Conservation (phyloP, 768 basidiomycete genomes). For the Boletus coccyginus region DNA sequence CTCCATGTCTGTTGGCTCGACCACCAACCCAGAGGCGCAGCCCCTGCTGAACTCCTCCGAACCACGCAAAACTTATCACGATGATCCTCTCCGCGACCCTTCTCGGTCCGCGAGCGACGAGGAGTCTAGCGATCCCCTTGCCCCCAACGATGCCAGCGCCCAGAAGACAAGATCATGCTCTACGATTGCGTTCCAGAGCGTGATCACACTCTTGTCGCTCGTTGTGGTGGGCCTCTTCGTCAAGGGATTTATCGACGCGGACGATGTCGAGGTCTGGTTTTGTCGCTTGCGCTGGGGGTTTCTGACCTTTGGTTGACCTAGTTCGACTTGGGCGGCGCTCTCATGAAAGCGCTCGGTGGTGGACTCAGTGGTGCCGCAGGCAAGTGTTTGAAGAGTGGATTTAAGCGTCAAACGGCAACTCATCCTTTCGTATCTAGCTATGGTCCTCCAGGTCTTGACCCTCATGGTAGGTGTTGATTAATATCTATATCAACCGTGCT, state of each 20-base stretch:
- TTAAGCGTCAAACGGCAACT: not conserved
- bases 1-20: slow-evolving; percentile 20
- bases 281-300: slow-evolving; percentile 35
- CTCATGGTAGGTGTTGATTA: slow-evolving; percentile 54
- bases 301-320: slow-evolving; percentile 46
- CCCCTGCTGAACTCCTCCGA: slow-evolving; percentile 22
- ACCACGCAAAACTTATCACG: slow-evolving; percentile 17
- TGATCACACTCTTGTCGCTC: slow-evolving; percentile 36
- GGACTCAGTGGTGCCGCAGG: slow-evolving; percentile 88
- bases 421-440: slow-evolving; percentile 48
- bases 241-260: slow-evolving; percentile 68
- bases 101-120: slow-evolving; percentile 14
- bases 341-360: slow-evolving; percentile 84
- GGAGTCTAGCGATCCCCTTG: slow-evolving; percentile 7
- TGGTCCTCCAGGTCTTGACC: slow-evolving; percentile 90
- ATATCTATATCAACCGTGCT: not conserved
- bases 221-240: slow-evolving; percentile 51
- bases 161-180: slow-evolving; percentile 13
- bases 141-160: not conserved
- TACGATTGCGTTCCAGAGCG: slow-evolving; percentile 26
- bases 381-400: slow-evolving; percentile 22
- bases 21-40: slow-evolving; percentile 15
- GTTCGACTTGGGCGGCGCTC: slow-evolving; percentile 77
- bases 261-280: slow-evolving; percentile 58
- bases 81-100: not conserved